Evolutionary conservation across 441 rosid genomes (phyloP), one percentile per base, ranked within the genome.

Genomic region (Adansonia rubrostipa): DNA sequence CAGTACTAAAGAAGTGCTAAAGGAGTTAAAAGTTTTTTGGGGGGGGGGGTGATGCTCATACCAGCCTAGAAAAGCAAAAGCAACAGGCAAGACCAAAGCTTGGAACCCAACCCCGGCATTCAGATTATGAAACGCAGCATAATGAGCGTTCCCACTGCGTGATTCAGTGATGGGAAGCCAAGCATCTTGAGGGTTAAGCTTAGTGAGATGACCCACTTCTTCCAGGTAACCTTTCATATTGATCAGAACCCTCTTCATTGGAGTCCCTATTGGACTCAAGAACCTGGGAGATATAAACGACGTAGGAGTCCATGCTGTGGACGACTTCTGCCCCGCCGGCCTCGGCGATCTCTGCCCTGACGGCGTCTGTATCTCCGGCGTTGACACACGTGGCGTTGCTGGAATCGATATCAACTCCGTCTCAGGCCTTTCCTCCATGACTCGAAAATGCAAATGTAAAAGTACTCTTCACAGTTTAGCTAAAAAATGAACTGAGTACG

Each of bases 91-190:
- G 78, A 93, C 82, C 17, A 96, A 91, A 67, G 99, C 99, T 86
- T 96, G 99, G 69, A 96, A 92, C 28, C 99, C 99, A 77, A 96
- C 88, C 20, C 99, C 99, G 56, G 98, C 98, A 80, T 94, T 93
- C 11, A 96, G 87, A 75, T 93, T 96, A 78, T 96, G 99, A 87
- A 96, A 96, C 54, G 99, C 99, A 7, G 98, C 97, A 83, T 96
- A 96, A 71, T 96, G 93, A 77, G 99, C 98, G 78, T 96, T 96
- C 20, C 98, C 99, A 47, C 93, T 96, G 40, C 98, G 89, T 15
- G 99, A 96, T 83, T 96, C 97, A 0, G 99, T 96, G 54, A 96
- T 93, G 9, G 98, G 99, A 69, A 96, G 97, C 98, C 97, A 96
- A 77, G 98, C 98, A 24, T 96, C 99, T 73, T 96, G 99, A 3